These are phyloP conservation scores for Phylloporus rhodoxanthus DNA, from an alignment of 768 basidiomycete genomes.

Conservation along the genomic window DNA sequence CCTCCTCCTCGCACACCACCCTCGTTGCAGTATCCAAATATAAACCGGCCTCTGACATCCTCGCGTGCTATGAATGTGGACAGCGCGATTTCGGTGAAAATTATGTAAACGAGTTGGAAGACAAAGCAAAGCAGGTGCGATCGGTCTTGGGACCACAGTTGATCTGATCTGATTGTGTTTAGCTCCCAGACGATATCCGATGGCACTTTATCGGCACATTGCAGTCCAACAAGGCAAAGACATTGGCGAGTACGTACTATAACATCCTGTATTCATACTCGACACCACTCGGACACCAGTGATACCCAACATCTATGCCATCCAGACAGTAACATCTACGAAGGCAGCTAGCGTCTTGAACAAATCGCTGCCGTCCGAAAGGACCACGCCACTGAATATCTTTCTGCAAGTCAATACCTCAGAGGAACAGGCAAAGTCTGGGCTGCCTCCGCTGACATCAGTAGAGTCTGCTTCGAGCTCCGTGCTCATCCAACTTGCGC, in stretches of 20 bases:
- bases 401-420: slow-evolving; percentile 95
- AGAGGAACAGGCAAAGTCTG: slow-evolving; percentile 86
- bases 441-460: slow-evolving; percentile 55
- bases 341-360: slow-evolving; percentile 80
- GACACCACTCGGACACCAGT: slow-evolving; percentile 37
- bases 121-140: slow-evolving; percentile 71
- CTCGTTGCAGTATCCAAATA: slow-evolving; percentile 91
- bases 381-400: slow-evolving; percentile 62
- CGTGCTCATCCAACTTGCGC: slow-evolving; percentile 63
- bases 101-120: slow-evolving; percentile 88
- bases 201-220: slow-evolving; percentile 98
- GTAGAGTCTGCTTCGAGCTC: slow-evolving; percentile 29
- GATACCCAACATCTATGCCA: slow-evolving; percentile 79
- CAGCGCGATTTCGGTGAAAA: slow-evolving; percentile 97
- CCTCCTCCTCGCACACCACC: slow-evolving; percentile 27
- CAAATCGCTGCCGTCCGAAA: slow-evolving; percentile 57
- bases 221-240: slow-evolving; percentile 91
- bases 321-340: slow-evolving; percentile 80
- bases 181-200: slow-evolving; percentile 84
- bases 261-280: slow-evolving; percentile 1
- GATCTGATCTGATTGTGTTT: slow-evolving; percentile 11
- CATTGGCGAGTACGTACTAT: slow-evolving; percentile 60
- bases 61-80: slow-evolving; percentile 72
- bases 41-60: slow-evolving; percentile 84
- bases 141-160: background rate